Evolutionary conservation across 768 basidiomycete genomes (phyloP).

Genomic region (Macrocybe gigantea): DNA sequence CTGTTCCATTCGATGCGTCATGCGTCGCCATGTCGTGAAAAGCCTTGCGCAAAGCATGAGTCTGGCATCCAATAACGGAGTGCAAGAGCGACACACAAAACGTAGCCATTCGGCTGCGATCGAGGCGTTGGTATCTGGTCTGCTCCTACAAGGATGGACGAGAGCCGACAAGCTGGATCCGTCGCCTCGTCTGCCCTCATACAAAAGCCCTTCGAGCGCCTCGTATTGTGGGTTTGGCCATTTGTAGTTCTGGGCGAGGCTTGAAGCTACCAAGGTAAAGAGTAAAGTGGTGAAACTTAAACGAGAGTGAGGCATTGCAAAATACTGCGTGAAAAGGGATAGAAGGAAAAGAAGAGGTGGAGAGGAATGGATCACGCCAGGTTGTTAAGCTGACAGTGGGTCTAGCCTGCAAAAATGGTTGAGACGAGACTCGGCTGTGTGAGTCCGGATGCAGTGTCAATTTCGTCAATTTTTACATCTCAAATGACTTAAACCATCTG

Average conservation of each 20-base stretch:
- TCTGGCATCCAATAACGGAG: not conserved
- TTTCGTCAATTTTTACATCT: not conserved
- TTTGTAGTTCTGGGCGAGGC: conserved; percentile 15
- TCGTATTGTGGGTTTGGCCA: conserved; percentile 33
- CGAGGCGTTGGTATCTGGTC: conserved; percentile 21
- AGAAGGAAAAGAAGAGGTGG: not conserved
- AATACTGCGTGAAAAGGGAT: conserved; percentile 7
- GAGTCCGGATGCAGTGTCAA: no score
- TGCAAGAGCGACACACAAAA: conserved; percentile 18
- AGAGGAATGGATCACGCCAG: not conserved
- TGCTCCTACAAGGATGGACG: conserved; percentile 21
- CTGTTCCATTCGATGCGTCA: conserved; percentile 36
- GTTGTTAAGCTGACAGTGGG: not conserved
- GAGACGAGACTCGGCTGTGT: no score
- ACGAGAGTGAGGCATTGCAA: conserved; percentile 15
- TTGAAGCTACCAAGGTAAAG: conserved; percentile 11
- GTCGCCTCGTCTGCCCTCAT: conserved; percentile 27
- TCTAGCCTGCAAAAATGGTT: no score
- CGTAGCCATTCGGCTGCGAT: conserved; percentile 36
- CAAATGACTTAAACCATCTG: conserved; percentile 32
- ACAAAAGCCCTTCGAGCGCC: conserved; percentile 27
- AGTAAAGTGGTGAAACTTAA: conserved; percentile 8
- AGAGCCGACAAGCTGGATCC: conserved; percentile 25
- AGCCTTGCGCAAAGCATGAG: conserved; percentile 21
- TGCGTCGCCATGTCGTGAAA: conserved; percentile 48